Base-by-base conservation (phyloP, 768 basidiomycete species). In the Kockovaella imperatae region DNA sequence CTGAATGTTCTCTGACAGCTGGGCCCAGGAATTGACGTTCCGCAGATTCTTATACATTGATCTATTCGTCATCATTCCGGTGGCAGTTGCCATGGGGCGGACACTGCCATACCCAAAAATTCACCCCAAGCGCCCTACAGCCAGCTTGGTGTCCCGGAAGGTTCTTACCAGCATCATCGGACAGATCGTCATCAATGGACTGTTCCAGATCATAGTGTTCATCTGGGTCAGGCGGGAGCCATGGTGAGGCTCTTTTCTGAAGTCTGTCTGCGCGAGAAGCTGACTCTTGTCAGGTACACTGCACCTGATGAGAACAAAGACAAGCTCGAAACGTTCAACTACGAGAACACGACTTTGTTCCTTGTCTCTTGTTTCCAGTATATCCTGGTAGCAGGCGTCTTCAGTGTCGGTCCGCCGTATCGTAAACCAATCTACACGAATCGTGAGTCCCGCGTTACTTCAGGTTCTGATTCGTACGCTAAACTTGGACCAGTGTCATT, bases 331-430 rank as follows among this genome's bases (percentile, higher is more conserved):
- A 83, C 87, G 18, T 80, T 74, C 34, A 96, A 91, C 68, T 91
- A 79, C 62, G 95, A 97, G 70, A 96, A 99, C 68, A 82, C 95
- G 4, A 81, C 79, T 24, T 72, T 99, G 48, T 99, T 99, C 74
- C 72, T 96, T 56, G 76, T 96, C 35, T 96, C 95, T 8, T 95
- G 89, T 53, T 97, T 97, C 81, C 95, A 99, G 73, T 99, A 99
- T 70, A 87, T 97, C 62, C 76, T 97, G 41, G 87, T 95, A 6
- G 95, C 93, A 11, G 93, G 84, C 0, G 89, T 97, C 0, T 99
- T 97, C 74, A 93, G 87, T 68, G 95, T 97, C 57, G 95, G 95
- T 0, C 91, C 91, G 3, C 95, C 95, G 3, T 99, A 93, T 71
- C 80, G 95, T 42, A 85, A 87, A 71, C 79, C 89, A 21, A 86